These are phyloP conservation scores for Bidens hawaiensis DNA, from an alignment of 140 eudicot species.

Conservation along the genomic window DNA sequence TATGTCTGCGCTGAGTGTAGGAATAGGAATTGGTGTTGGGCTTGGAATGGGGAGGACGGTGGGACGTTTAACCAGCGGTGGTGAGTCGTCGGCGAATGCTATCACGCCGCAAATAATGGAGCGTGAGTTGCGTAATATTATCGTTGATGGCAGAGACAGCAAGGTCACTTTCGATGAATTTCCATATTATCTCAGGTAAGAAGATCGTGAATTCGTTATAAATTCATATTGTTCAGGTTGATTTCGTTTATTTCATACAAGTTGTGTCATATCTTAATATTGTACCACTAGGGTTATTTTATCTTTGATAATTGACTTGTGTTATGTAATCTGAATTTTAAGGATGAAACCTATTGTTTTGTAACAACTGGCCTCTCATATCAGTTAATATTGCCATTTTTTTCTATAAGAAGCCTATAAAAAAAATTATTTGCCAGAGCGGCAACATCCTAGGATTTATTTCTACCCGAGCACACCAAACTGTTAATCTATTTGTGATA, in stretches of 20 bases:
- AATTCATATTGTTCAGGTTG: not conserved
- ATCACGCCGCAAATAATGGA: conserved; percentile 66
- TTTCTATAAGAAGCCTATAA: too few relatives aligned
- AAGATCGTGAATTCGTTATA: not conserved
- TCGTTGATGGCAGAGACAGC: conserved; percentile 68
- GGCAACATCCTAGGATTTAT: too few relatives aligned
- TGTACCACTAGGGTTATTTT: not conserved
- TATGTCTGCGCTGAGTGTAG: conserved; percentile 87
- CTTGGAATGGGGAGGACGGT: conserved; percentile 79
- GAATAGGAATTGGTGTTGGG: conserved; percentile 93
- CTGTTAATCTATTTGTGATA: too few relatives aligned
- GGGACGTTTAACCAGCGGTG: conserved; percentile 47
- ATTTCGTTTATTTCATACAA: not conserved
- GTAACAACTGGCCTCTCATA: too few relatives aligned
- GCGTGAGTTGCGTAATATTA: conserved; percentile 57
- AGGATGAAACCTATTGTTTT: not conserved
- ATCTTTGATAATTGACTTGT: not conserved
- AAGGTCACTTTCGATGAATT: conserved; percentile 81
- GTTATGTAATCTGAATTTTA: not conserved
- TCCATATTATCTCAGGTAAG: conserved; percentile 84
- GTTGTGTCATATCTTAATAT: not conserved
- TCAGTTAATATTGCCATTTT: too few relatives aligned
- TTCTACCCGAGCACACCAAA: too few relatives aligned
- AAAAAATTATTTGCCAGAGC: too few relatives aligned
- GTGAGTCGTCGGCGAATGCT: conserved; percentile 22